phyloP scores from a whole-genome alignment of 2,329 filamentous ascomycete species.

The Cladosporium velox region DNA sequence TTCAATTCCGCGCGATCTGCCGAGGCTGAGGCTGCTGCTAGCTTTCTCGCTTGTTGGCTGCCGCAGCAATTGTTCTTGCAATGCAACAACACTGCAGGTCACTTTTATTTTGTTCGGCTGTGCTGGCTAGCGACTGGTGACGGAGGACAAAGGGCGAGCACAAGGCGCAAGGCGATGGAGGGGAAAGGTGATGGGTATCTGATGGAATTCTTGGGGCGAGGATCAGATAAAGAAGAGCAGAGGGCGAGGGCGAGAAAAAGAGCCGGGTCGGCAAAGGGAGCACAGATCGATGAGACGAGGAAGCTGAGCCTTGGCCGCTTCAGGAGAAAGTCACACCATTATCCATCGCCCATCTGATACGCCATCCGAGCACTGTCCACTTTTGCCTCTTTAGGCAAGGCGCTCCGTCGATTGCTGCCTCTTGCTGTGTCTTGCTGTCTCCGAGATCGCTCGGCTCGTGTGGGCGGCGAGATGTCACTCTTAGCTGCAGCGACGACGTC shows the following conservation, averaged over 20 bases:
- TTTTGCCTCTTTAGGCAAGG: constrained; percentile 1
- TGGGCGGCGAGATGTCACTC: constrained; percentile 1
- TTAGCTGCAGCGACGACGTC: constrained; percentile 14
- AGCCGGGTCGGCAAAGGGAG: constrained; percentile 1
- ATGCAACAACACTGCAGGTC: not conserved
- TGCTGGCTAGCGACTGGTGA: not conserved
- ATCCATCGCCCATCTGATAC: constrained; percentile 12
- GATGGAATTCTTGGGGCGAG: constrained; percentile 6
- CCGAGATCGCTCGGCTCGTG: constrained; percentile 16
- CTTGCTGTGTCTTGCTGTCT: not conserved
- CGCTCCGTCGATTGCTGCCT: not conserved
- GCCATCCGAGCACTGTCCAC: not conserved
- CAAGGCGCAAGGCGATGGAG: not conserved
- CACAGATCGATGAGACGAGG: not conserved
- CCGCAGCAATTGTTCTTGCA: not conserved
- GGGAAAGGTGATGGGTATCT: constrained; percentile 3
- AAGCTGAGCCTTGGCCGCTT: constrained; percentile 7
- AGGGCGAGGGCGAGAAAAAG: not conserved
- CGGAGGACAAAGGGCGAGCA: not conserved
- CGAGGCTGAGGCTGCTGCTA: not conserved
- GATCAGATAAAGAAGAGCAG: constrained; percentile 14
- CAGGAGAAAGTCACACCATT: constrained; percentile 16
- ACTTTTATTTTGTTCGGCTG: not conserved
- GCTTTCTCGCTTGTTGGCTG: not conserved
- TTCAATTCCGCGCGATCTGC: constrained; percentile 6